Evolutionary conservation across 345 rosid genomes (phyloP).

Genomic region (Rhodamnia argentea): DNA sequence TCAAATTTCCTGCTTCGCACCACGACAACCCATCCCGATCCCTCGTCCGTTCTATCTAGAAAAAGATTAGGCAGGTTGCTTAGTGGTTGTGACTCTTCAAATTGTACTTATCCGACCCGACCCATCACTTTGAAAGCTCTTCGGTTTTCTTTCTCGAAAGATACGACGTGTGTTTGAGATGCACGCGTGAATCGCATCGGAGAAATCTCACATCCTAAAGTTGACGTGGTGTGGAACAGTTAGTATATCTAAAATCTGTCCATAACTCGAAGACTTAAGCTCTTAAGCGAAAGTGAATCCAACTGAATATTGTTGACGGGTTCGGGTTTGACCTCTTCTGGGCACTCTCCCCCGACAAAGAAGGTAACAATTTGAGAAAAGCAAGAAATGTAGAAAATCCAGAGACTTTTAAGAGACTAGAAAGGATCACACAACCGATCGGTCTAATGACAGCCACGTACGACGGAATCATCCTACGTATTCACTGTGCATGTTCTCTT

Average conservation of each 20-base stretch:
- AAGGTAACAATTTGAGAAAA: not conserved
- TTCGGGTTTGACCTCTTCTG: too few species aligned
- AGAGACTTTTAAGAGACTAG: not conserved
- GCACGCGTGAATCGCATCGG: too few species aligned
- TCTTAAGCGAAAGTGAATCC: too few species aligned
- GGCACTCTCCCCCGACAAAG: too few species aligned
- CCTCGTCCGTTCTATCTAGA: not conserved
- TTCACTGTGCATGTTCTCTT: not conserved
- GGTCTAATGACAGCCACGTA: not conserved
- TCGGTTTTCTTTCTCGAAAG: not conserved
- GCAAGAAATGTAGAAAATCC: not conserved
- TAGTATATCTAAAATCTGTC: too few species aligned
- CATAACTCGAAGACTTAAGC: fast-evolving
- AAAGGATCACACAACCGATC: not conserved
- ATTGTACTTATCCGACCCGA: not conserved
- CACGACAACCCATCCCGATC: not conserved
- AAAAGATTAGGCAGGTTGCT: not conserved
- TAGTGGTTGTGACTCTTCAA: not conserved
- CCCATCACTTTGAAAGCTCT: not conserved
- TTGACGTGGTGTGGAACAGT: too few species aligned
- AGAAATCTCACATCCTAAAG: too few species aligned
- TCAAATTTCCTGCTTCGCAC: not conserved
- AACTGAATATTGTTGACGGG: too few species aligned
- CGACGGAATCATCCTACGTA: not conserved
- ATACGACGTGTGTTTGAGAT: too few species aligned